These are phyloP conservation scores for Ustilaginoidea virens DNA, from an alignment of 2,329 filamentous ascomycete genomes.

Conservation along the genomic window DNA sequence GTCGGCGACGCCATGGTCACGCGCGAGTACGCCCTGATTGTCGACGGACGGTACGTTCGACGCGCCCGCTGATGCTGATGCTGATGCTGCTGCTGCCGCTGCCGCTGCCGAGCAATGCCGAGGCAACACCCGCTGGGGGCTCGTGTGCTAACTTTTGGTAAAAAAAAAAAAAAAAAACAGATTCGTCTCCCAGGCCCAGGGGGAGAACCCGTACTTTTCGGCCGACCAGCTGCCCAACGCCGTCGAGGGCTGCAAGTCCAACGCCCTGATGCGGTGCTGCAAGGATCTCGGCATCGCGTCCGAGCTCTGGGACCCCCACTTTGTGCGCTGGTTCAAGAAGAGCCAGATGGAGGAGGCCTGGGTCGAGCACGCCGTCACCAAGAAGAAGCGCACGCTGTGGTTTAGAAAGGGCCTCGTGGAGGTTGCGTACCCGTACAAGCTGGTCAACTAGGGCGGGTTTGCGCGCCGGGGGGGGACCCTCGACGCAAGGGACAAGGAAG, in stretches of 20 bases:
- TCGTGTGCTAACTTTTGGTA: not conserved
- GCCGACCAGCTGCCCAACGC: slow-evolving; percentile 84
- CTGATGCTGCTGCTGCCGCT: too few species aligned
- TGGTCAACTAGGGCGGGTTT: too few species aligned
- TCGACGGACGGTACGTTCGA: slow-evolving; percentile 59
- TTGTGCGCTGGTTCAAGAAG: slow-evolving; percentile 69
- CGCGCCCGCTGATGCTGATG: not conserved
- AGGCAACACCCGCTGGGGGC: too few species aligned
- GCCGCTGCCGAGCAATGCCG: too few species aligned
- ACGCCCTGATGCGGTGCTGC: slow-evolving; percentile 94
- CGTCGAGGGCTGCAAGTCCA: slow-evolving; percentile 93
- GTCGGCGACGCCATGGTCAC: slow-evolving; percentile 72
- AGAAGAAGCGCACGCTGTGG: slow-evolving; percentile 83
- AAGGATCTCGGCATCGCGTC: slow-evolving; percentile 92
- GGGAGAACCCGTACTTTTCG: slow-evolving; percentile 87
- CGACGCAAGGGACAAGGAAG: too few species aligned
- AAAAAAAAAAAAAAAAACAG: slow-evolving; percentile 26
- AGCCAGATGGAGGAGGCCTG: slow-evolving; percentile 64
- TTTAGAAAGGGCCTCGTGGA: slow-evolving; percentile 64
- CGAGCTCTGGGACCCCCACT: slow-evolving; percentile 92
- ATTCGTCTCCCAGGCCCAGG: slow-evolving; percentile 80
- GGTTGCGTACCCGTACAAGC: slow-evolving; percentile 45
- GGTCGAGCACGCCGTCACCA: slow-evolving; percentile 75
- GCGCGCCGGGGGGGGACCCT: too few species aligned
- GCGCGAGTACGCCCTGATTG: slow-evolving; percentile 84